A percentile compares a stretch with the other conserved stretches of the same genome.
These are phyloP conservation scores for Phytopythium montanum DNA, from an alignment of 352 stramenopile genomes.

Conservation along the genomic window DNA sequence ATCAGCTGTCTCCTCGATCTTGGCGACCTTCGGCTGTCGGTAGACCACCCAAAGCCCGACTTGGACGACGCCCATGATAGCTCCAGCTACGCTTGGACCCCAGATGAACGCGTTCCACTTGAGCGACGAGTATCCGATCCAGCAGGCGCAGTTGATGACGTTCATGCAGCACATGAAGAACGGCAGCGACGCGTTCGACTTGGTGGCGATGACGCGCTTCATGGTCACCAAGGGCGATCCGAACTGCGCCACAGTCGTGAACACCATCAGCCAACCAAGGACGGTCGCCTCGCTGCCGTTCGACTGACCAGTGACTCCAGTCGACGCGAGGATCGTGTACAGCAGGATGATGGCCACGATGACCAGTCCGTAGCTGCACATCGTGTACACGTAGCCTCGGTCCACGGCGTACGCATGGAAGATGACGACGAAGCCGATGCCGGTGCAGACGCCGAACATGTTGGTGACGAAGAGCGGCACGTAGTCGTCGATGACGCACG, in stretches of 20 bases:
- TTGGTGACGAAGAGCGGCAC: conserved; percentile 15
- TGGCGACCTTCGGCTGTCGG: too few relatives aligned
- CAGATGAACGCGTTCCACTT: conserved; percentile 20
- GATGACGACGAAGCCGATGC: conserved; percentile 8
- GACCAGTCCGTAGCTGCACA: conserved; percentile 5
- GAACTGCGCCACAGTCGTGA: conserved; percentile 18
- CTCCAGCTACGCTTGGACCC: too few relatives aligned
- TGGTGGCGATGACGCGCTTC: conserved; percentile 15
- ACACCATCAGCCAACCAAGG: conserved; percentile 21
- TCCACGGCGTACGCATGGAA: conserved; percentile 16
- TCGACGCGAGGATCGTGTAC: conserved; percentile 6
- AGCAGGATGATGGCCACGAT: conserved; percentile 7
- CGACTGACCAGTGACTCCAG: conserved; percentile 7
- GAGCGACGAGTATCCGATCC: conserved; percentile 24
- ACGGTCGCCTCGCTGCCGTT: conserved; percentile 9
- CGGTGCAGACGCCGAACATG: conserved; percentile 8
- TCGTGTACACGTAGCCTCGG: conserved; percentile 9
- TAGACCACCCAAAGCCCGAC: too few relatives aligned
- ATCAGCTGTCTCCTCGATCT: too few relatives aligned
- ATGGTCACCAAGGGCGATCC: conserved; percentile 26
- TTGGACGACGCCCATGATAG: too few relatives aligned
- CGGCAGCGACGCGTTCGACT: conserved; percentile 22
- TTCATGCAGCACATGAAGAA: conserved; percentile 27
- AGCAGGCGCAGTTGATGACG: conserved; percentile 25
- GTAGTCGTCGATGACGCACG: conserved; percentile 8